These are phyloP conservation scores for Microsporum canis DNA, from an alignment of 2,329 filamentous ascomycete genomes.

Conservation along the genomic window DNA sequence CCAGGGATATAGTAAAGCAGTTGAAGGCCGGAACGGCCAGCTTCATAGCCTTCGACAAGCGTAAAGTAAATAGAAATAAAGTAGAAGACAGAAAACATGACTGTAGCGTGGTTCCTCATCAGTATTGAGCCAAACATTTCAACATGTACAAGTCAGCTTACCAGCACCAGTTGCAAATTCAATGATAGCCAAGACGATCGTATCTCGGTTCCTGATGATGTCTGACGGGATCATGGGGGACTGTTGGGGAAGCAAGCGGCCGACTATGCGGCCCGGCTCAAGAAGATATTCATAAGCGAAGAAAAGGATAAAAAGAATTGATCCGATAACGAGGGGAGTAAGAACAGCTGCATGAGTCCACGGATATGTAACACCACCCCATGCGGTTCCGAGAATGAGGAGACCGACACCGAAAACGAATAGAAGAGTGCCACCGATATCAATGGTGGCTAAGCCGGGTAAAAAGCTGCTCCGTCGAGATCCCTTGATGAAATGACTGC, in stretches of 20 bases:
- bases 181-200: slow-evolving; percentile 50
- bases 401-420: slow-evolving; percentile 47
- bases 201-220: slow-evolving; percentile 47
- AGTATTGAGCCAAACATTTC: slow-evolving; percentile 44
- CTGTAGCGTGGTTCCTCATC: slow-evolving; percentile 44
- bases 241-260: slow-evolving; percentile 42
- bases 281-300: slow-evolving; percentile 46
- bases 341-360: slow-evolving; percentile 43
- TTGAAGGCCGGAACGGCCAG: slow-evolving; percentile 44
- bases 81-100: slow-evolving; percentile 49
- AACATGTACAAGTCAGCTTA: slow-evolving; percentile 17
- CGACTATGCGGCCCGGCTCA: slow-evolving; percentile 38
- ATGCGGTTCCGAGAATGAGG: slow-evolving; percentile 45
- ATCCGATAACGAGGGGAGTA: slow-evolving; percentile 39
- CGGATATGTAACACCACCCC: slow-evolving; percentile 44
- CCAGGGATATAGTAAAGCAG: slow-evolving; percentile 56
- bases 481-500: slow-evolving; percentile 31
- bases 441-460: slow-evolving; percentile 43
- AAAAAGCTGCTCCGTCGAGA: slow-evolving; percentile 29
- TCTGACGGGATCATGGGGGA: slow-evolving; percentile 54
- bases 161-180: slow-evolving; percentile 49
- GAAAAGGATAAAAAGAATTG: slow-evolving; percentile 33
- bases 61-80: slow-evolving; percentile 60
- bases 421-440: slow-evolving; percentile 45
- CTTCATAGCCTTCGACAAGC: slow-evolving; percentile 45